Base-by-base conservation (phyloP, 225 moss, liverwort and hornwort genomes). In the Pseudoscleropodium purum region DNA sequence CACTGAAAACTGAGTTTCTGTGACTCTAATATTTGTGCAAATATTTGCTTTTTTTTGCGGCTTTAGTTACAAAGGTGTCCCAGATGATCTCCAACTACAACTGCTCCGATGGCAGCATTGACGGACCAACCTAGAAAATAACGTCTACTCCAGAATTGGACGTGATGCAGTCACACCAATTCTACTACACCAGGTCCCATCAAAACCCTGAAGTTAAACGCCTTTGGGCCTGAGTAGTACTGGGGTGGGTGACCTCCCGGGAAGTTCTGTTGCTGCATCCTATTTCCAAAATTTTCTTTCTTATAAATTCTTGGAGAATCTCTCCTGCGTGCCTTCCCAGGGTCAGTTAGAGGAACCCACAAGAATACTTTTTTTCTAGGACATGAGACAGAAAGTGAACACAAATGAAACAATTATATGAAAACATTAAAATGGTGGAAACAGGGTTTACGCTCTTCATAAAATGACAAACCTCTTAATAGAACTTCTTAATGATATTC, bases 111-210 rank as follows among this genome's bases (percentile, higher is more conserved):
- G n/a, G 70, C 15, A 73, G 88, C 49, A 54, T 43, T 45, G 83
- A 41, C 39, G 41, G n/a, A 75, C 16, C 9, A 37, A 23, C 25
- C 15, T 0, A 2, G 2, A 37, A 24, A 4, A 4, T 0, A 37
- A 25, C 16, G 36, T 78, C 56, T 56, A 10, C 54, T 14, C 9
- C 5, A 1, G 0, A 0, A 4, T 1, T 8, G 5, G 24, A 14
- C 0, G 24, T 36, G 36, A 54, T 36, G 77, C 54, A 15, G 54
- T 24, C 77, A 51, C 34, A 76, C 51, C 51, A 76, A 51, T 51
- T 51, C 51, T 34, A 33, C 76, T 51, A 5, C 52, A 36, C 36
- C 51, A 77, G 54, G 14, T 77, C 52, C 5, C 36, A 36, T 77
- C 36, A 77, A 54, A 23, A 9, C 14, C 14, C 15, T 51, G 34